Evolutionary conservation across 2,329 filamentous ascomycete genomes (phyloP).

Genomic region (Epichloe scottii): DNA sequence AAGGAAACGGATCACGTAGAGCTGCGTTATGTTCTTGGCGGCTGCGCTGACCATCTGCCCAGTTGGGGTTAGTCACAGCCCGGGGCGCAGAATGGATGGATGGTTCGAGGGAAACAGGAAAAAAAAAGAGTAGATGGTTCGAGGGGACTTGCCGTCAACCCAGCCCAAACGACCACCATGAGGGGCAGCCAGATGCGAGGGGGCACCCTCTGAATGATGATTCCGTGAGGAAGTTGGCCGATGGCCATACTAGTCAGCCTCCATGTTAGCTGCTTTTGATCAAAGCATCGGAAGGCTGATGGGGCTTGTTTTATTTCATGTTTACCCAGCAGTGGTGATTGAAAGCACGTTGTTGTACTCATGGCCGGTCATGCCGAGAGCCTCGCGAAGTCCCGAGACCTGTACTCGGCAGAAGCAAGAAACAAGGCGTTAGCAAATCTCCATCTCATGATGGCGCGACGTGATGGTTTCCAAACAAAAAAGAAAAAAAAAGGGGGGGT

Average conservation of each 20-base stretch:
- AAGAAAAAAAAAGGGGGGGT: too few relatives aligned
- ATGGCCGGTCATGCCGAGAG: neutral
- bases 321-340: neutral
- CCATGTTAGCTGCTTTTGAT: neutral
- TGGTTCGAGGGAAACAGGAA: too few relatives aligned
- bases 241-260: slow-evolving; percentile 18
- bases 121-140: neutral
- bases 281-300: too few relatives aligned
- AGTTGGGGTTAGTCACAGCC: neutral
- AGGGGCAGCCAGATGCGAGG: slow-evolving; percentile 51
- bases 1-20: slow-evolving; percentile 19
- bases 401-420: neutral
- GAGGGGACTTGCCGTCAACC: slow-evolving; percentile 30
- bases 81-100: neutral
- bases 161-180: slow-evolving; percentile 53
- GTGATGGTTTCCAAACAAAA: neutral
- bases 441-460: slow-evolving; percentile 18
- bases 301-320: too few relatives aligned
- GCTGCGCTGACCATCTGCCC: neutral
- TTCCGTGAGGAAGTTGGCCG: slow-evolving; percentile 48
- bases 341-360: neutral
- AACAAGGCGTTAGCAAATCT: slow-evolving; percentile 23
- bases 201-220: slow-evolving; percentile 49
- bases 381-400: neutral
- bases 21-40: neutral